Evolutionary conservation across 2,329 filamentous ascomycete species (phyloP), one percentile per base, ranked within the genome.

Genomic region (Colletotrichum agaves): DNA sequence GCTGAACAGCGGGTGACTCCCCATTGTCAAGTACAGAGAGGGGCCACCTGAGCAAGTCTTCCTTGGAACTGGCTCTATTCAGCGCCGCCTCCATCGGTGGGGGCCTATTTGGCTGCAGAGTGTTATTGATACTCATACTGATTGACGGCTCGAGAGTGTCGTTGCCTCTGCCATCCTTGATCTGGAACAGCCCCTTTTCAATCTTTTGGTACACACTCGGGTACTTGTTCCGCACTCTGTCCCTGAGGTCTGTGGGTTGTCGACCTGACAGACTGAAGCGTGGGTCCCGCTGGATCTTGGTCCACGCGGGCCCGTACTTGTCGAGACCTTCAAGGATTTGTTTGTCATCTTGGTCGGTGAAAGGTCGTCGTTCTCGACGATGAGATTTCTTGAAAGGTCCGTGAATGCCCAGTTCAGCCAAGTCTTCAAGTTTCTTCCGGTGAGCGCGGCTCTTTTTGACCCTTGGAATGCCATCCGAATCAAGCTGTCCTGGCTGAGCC

Each of bases 171-270:
- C 76, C 74, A 13, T 85, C 80, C 71, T 83, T 81, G 66, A 79
- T 74, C 50, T 83, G 82, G 62, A 85, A 81, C 4, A 80, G 78
- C 35, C 84, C 83, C 75, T 87, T 88, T 72, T 88, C 86, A 50
- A 87, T 86, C 61, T 80, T 79, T 23, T 83, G 80, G 71, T 88
- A 90, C 35, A 87, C 84, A 13, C 84, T 83, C 3, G 87, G 86
- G 71, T 88, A 89, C 71, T 88, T 90, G 76, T 90, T 91, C 47
- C 88, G 84, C 35, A 90, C 83, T 21, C 88, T 82, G 70, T 91
- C 88, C 69, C 88, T 81, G 58, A 91, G 75, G 72, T 91, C 88
- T 0, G 88, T 91, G 1, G 88, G 88, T 70, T 89, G 86, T 49
- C 88, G 81, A 66, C 76, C 85, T 4, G 84, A 83, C n/a, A 91